Percentiles rank a stretch among this genome's conserved stretches.
phyloP scores from a whole-genome alignment of 2,329 filamentous ascomycete species.

The Podosphaera fusca region DNA sequence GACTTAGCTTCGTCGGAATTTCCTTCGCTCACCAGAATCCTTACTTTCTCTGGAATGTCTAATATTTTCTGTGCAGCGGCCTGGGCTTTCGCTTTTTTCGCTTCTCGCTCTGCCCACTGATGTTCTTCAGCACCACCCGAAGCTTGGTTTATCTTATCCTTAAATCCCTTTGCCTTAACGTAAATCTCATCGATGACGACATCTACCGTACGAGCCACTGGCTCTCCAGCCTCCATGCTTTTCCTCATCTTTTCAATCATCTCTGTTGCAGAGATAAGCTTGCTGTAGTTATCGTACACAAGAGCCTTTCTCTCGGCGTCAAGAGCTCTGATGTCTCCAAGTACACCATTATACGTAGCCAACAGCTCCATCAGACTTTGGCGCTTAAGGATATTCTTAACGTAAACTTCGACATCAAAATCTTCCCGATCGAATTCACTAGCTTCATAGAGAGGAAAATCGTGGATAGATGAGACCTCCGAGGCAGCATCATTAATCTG shows the following conservation, averaged over 20 bases:
- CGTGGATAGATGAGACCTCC: slow-evolving; percentile 3
- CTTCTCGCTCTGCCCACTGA: slow-evolving; percentile 39
- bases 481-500: background rate
- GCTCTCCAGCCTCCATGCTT: slow-evolving; percentile 33
- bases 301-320: slow-evolving; percentile 93
- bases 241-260: slow-evolving; percentile 77
- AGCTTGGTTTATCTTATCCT: slow-evolving; percentile 34
- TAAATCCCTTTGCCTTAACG: background rate
- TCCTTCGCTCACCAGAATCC: slow-evolving; percentile 33
- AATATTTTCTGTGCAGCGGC: slow-evolving; percentile 8
- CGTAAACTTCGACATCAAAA: slow-evolving; percentile 52
- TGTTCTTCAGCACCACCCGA: slow-evolving; percentile 42
- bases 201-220: background rate
- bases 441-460: slow-evolving; percentile 15
- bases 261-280: slow-evolving; percentile 87
- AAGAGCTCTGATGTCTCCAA: slow-evolving; percentile 66
- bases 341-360: slow-evolving; percentile 43
- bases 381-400: slow-evolving; percentile 34
- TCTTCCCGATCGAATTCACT: slow-evolving; percentile 46
- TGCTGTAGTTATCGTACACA: slow-evolving; percentile 96
- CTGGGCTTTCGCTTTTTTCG: slow-evolving; percentile 2
- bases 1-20: slow-evolving; percentile 36
- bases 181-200: slow-evolving; percentile 1
- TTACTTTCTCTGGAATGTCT: slow-evolving; percentile 22
- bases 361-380: slow-evolving; percentile 46